Evolutionary conservation across 495 filamentous ascomycete genomes (phyloP), one percentile per base, ranked within the genome.

Genomic region (Letharia lupina): DNA sequence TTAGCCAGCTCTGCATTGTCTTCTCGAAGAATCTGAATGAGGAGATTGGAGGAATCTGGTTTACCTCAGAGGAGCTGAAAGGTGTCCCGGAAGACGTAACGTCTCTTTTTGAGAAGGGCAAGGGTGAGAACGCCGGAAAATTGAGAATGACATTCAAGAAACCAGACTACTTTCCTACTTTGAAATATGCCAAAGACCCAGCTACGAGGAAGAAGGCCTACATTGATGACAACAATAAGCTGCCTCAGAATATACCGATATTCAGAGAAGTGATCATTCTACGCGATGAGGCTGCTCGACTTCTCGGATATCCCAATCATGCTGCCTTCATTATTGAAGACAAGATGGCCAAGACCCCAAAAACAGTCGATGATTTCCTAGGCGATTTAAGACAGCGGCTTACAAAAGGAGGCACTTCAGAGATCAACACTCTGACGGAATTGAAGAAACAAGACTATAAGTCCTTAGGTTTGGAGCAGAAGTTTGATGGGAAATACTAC

Each of bases 311-410:
- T 75, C 89, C 88, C 28, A 90, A 96, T 71, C 93, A 97, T 77
- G 94, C 94, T 41, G 85, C 91, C 31, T 93, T 96, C 81, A 82
- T 84, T 42, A 89, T 98, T 57, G 93, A 96, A 75, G 90, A 94
- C 66, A 97, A 96, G 83, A 98, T 98, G 95, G 92, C 92, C 64
- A 97, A 98, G 82, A 89, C 86, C 1, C 86, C 92, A 0, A 84
- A 91, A 77, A 91, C 88, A 0, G 95, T 98, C 0, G 79, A 92
- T 70, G 83, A 85, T 63, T 97, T 98, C 76, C 75, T 98, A 28
- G 85, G 81, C 10, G 93, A 96, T 75, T 79, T 98, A 69, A 86
- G 91, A 65, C 76, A 77, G 15, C 84, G 89, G 54, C 79, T 98
- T 60, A 83, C 86, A 2, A 82, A 88, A 20, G 93, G 92, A 35